phyloP scores from a whole-genome alignment of 225 moss, liverwort and hornwort genomes.

The Asterella californica region DNA sequence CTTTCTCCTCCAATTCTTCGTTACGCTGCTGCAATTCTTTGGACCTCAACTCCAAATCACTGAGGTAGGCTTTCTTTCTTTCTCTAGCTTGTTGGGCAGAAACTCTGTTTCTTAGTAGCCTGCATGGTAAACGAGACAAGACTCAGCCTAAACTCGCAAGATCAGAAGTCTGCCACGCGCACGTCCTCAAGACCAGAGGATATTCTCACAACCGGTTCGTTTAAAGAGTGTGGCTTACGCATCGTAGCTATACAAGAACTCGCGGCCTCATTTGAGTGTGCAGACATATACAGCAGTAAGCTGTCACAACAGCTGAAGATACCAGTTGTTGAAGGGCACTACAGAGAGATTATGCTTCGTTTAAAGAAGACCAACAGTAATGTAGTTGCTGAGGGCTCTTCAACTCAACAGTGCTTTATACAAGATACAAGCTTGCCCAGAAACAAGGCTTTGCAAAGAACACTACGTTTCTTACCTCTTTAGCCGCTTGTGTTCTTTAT shows the following conservation, averaged over 20 bases:
- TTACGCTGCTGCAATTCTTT: constrained; percentile 84
- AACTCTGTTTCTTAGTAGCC: constrained; percentile 91
- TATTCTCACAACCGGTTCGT: too few species aligned
- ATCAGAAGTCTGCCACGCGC: too few species aligned
- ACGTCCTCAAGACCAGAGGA: too few species aligned
- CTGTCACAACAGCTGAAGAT: too few species aligned
- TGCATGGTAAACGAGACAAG: constrained; percentile 8
- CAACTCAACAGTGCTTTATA: too few species aligned
- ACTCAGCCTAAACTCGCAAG: neutral
- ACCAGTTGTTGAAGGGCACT: neutral
- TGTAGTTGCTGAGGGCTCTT: too few species aligned
- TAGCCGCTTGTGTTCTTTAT: constrained; percentile 96
- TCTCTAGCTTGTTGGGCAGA: constrained; percentile 99
- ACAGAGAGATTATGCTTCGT: neutral
- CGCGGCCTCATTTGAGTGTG: too few species aligned
- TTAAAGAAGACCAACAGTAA: too few species aligned
- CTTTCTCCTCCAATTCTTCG: constrained; percentile 87
- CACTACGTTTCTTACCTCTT: too few species aligned
- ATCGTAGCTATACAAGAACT: neutral
- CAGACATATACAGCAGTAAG: too few species aligned
- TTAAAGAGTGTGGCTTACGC: too few species aligned
- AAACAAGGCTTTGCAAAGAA: neutral
- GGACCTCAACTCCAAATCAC: constrained; percentile 78
- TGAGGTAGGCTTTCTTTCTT: constrained; percentile 89
- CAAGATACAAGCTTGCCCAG: neutral